These are phyloP conservation scores for Chaetomiaceae sp. DNA, from an alignment of 2,329 filamentous ascomycete species.

Conservation along the genomic window DNA sequence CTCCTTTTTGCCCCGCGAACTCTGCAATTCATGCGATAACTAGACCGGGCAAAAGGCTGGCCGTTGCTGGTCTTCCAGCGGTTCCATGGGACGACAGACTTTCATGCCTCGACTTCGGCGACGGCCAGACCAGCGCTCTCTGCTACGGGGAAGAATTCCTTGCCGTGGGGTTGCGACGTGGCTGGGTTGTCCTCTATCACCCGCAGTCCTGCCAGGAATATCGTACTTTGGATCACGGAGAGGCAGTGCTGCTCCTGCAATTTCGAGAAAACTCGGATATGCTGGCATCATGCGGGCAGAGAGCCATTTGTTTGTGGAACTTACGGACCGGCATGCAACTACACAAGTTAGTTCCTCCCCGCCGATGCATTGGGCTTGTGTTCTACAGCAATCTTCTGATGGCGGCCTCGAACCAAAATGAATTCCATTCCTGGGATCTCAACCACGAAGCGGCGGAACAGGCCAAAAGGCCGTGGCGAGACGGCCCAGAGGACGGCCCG, in stretches of 20 bases:
- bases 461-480: neutral
- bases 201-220: constrained; percentile 26
- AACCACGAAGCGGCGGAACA: neutral
- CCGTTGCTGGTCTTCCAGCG: constrained; percentile 21
- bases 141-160: constrained; percentile 26
- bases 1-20: constrained; percentile 28
- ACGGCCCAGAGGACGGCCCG: constrained; percentile 4
- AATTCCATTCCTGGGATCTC: neutral
- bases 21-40: neutral
- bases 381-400: neutral
- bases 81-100: constrained; percentile 30
- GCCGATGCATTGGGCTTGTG: neutral
- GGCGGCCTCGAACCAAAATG: neutral
- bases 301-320: constrained; percentile 1
- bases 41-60: neutral
- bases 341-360: neutral
- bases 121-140: constrained; percentile 21
- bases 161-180: constrained; percentile 25
- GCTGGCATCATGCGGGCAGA: constrained; percentile 23
- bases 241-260: constrained; percentile 27
- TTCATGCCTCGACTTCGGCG: constrained; percentile 25
- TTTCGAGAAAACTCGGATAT: constrained; percentile 28
- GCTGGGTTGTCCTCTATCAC: constrained; percentile 24
- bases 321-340: neutral
- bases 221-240: constrained; percentile 25